A percentile compares a stretch with the other conserved stretches of the same genome.
phyloP scores from a whole-genome alignment of 176 grass and related monocot genomes.

The Hordeum marinum region DNA sequence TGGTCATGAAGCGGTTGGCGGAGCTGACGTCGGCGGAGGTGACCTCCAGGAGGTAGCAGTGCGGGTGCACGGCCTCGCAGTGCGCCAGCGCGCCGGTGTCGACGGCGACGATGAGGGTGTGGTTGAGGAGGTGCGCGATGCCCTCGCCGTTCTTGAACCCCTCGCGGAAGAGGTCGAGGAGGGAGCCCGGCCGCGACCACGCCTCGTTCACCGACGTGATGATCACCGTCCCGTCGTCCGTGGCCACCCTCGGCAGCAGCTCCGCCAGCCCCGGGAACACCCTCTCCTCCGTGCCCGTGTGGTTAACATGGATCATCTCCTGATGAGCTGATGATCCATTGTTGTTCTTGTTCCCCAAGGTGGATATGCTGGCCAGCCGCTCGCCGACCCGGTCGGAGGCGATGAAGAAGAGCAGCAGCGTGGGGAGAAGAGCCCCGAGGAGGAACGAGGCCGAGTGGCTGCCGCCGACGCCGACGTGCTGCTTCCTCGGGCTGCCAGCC shows the following conservation, averaged over 20 bases:
- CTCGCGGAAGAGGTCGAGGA: slow-evolving; percentile 57
- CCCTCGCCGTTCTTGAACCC: slow-evolving; percentile 57
- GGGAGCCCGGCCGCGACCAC: slow-evolving; percentile 45
- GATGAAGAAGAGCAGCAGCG: slow-evolving; percentile 34
- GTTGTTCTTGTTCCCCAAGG: neutral
- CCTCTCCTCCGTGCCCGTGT: neutral
- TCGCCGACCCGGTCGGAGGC: slow-evolving; percentile 33
- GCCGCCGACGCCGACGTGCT: neutral
- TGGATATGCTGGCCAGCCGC: neutral
- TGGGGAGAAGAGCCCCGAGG: slow-evolving; percentile 37
- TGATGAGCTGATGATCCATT: neutral
- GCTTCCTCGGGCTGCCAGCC: slow-evolving; percentile 8
- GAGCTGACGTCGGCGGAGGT: slow-evolving; percentile 10
- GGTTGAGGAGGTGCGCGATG: slow-evolving; percentile 37
- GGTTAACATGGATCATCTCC: neutral
- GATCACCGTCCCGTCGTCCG: slow-evolving; percentile 60
- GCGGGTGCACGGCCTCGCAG: slow-evolving; percentile 52
- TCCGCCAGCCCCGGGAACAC: slow-evolving; percentile 22
- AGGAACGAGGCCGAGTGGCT: slow-evolving; percentile 25
- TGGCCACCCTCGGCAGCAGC: slow-evolving; percentile 39
- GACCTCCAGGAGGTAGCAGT: slow-evolving; percentile 54
- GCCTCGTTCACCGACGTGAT: slow-evolving; percentile 62
- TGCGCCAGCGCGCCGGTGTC: slow-evolving; percentile 35
- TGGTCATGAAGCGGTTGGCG: slow-evolving; percentile 35
- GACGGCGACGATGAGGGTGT: slow-evolving; percentile 52